Evolutionary conservation across 2,329 filamentous ascomycete species (phyloP).

Genomic region (Nothomitra cinnamomea): DNA sequence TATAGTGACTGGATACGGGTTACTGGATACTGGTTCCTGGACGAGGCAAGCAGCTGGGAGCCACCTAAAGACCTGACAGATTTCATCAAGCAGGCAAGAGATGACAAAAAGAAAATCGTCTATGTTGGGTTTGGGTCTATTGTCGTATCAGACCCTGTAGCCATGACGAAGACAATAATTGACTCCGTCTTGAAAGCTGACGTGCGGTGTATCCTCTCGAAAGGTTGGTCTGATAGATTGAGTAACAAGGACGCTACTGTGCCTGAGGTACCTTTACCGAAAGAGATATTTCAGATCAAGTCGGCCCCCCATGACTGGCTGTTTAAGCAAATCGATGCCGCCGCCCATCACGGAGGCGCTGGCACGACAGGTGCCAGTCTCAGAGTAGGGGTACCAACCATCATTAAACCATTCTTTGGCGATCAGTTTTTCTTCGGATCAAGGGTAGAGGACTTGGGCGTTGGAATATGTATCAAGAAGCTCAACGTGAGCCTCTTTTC

Average conservation of each 20-base stretch:
- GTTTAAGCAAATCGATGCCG: conserved; percentile 84
- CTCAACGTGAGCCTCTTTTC: conserved; percentile 78
- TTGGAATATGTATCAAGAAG: conserved; percentile 77
- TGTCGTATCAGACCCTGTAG: conserved; percentile 74
- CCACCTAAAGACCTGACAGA: conserved; percentile 58
- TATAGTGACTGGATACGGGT: conserved; percentile 97
- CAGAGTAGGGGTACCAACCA: conserved; percentile 78
- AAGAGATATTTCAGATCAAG: conserved; percentile 75
- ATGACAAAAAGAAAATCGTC: conserved; percentile 76
- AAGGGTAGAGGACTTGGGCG: conserved; percentile 80
- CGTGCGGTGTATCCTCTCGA: conserved; percentile 85
- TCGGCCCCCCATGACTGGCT: conserved; percentile 93
- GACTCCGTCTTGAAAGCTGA: conserved; percentile 82
- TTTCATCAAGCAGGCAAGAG: conserved; percentile 71
- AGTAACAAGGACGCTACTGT: conserved; percentile 40
- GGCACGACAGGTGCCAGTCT: conserved; percentile 90
- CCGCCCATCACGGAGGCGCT: conserved; percentile 83
- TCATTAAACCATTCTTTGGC: conserved; percentile 93
- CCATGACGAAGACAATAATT: conserved; percentile 82
- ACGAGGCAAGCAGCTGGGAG: conserved; percentile 53
- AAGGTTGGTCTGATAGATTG: conserved; percentile 87
- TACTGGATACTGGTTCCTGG: conserved; percentile 95
- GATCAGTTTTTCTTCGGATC: conserved; percentile 94
- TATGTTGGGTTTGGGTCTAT: conserved; percentile 97
- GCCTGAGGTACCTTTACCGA: conserved; percentile 51